Evolutionary conservation across 75 land plant genomes (phyloP).

Genomic region (Isoetes taiwanensis): DNA sequence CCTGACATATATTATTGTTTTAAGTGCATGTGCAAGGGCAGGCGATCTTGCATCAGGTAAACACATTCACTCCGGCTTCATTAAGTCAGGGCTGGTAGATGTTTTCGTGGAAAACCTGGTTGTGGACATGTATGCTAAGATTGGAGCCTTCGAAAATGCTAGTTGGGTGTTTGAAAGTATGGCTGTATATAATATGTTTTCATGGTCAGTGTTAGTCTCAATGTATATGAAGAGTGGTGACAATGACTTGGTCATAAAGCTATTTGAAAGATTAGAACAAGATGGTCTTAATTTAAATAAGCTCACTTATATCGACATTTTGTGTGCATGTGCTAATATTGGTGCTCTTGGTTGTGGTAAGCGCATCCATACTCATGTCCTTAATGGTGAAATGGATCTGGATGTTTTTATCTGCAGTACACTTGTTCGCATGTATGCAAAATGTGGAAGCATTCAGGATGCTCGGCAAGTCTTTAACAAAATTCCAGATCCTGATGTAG

Average conservation of each 20-base stretch:
- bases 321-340: not conserved
- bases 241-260: no score
- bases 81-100: slow-evolving; percentile 1
- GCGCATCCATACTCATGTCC: not conserved
- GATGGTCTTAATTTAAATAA: no score
- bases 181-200: slow-evolving; percentile 5
- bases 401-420: slow-evolving; percentile 1
- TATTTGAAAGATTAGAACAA: no score
- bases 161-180: slow-evolving; percentile 7
- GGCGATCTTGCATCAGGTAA: not conserved
- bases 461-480: slow-evolving; percentile 6
- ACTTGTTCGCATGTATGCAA: slow-evolving; percentile 11
- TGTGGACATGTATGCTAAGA: not conserved
- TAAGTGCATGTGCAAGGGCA: not conserved
- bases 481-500: not conserved
- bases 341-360: slow-evolving; percentile 3
- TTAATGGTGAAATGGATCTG: not conserved
- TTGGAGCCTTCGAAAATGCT: not conserved
- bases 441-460: slow-evolving; percentile 13
- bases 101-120: not conserved
- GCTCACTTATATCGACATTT: no score
- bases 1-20: not conserved
- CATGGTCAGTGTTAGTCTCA: slow-evolving; percentile 7
- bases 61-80: not conserved
- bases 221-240: no score